Conservation (phyloP, 305 asterid species). For the Rubia peregrina region DNA sequence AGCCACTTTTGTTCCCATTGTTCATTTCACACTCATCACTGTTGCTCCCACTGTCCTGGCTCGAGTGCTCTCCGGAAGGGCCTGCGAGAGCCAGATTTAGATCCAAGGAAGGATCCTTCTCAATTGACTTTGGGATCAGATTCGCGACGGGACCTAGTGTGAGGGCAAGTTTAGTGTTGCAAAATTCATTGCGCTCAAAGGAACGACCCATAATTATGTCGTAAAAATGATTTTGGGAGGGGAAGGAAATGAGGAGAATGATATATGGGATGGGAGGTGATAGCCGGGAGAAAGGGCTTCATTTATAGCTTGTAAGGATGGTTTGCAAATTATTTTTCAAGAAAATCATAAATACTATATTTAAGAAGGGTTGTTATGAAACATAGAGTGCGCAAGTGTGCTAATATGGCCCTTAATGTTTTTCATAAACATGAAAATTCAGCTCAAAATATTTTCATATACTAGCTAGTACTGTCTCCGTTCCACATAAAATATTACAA, state of each 20-base stretch:
- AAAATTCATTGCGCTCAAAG: not conserved
- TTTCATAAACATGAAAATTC: not conserved
- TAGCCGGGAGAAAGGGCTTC: not conserved
- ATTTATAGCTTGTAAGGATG: not conserved
- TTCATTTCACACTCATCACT: not conserved
- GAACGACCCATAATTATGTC: not conserved
- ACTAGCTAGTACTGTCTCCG: not conserved
- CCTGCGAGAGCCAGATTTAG: not conserved
- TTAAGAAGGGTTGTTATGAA: not conserved
- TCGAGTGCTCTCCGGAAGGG: not conserved
- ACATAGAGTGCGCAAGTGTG: not conserved
- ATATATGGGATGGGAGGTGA: not conserved
- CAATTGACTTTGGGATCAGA: not conserved
- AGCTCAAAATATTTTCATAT: not conserved
- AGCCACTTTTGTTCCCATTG: not conserved
- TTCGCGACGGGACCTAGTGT: not conserved
- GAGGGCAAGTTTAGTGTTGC: not conserved
- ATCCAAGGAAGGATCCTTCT: not conserved
- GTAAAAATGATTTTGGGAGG: not conserved
- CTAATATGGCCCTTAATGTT: not conserved
- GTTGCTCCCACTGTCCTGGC: not conserved
- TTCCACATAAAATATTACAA: too few relatives aligned
- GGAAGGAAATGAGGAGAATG: not conserved
- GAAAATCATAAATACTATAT: not conserved
- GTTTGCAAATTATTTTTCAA: not conserved